phyloP scores from a whole-genome alignment of 805 yeast species.

The Starmerella sp. region DNA sequence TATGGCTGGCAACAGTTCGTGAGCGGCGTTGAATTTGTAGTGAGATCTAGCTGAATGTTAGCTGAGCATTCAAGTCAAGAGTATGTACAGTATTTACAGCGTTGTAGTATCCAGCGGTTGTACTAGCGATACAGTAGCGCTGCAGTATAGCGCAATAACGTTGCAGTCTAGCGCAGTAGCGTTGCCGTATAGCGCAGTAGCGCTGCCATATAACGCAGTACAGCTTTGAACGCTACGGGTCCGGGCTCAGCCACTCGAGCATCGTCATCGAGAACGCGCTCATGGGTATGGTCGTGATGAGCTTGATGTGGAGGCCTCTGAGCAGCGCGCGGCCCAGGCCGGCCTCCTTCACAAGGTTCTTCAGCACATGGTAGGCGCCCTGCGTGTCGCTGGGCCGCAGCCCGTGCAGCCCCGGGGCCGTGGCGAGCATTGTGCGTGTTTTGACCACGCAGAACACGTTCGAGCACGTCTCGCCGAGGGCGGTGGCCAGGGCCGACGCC shows the following conservation, averaged over 20 bases:
- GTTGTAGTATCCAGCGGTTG: no score
- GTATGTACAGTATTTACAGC: no score
- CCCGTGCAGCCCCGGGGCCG: constrained; percentile 27
- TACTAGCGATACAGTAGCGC: no score
- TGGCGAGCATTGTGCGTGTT: constrained; percentile 33
- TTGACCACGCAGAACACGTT: constrained; percentile 32
- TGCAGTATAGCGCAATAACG: no score
- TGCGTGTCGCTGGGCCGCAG: constrained; percentile 29
- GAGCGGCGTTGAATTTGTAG: no score
- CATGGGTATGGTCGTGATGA: constrained; percentile 30
- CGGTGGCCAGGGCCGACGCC: constrained; percentile 30
- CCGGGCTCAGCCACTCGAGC: constrained; percentile 31
- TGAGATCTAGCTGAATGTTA: no score
- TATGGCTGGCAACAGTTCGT: no score
- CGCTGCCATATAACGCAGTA: no score
- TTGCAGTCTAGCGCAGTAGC: no score
- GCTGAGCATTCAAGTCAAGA: no score
- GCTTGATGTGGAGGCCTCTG: constrained; percentile 30
- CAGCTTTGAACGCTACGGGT: constrained; percentile 6
- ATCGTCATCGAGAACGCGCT: constrained; percentile 30
- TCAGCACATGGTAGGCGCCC: constrained; percentile 27
- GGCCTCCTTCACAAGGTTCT: constrained; percentile 28
- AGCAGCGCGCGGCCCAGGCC: constrained; percentile 29
- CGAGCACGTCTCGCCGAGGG: constrained; percentile 27
- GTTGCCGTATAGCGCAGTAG: no score